Conservation (phyloP, 2,329 filamentous ascomycete genomes). For the Oidium heveae region DNA sequence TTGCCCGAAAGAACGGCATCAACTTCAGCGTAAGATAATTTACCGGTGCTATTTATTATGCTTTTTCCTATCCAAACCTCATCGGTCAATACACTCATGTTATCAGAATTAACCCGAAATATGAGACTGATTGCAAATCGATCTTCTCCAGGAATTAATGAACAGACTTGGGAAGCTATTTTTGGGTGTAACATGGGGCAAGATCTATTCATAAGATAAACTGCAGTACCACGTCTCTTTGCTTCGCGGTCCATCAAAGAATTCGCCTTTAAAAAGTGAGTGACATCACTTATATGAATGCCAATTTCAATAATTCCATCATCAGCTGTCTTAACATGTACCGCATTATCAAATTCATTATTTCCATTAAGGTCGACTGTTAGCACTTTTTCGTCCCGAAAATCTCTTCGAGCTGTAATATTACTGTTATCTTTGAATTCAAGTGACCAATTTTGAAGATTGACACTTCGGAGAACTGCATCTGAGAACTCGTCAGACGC, state of each 20-base stretch:
- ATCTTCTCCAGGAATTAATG: conserved; percentile 64
- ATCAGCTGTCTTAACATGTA: conserved; percentile 64
- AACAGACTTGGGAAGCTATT: conserved; percentile 50
- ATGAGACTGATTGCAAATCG: conserved; percentile 80
- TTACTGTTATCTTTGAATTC: conserved; percentile 56
- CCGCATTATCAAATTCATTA: conserved; percentile 71
- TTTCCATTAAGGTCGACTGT: conserved; percentile 79
- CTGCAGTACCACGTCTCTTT: conserved; percentile 89
- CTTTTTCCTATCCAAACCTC: conserved; percentile 87
- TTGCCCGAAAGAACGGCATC: conserved; percentile 51
- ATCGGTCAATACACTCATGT: conserved; percentile 53
- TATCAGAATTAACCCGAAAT: conserved; percentile 67
- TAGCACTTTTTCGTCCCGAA: conserved; percentile 69
- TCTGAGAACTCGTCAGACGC: conserved; percentile 94
- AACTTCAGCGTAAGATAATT: conserved; percentile 63
- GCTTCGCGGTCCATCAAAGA: conserved; percentile 90
- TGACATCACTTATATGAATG: conserved; percentile 82
- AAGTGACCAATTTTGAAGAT: conserved; percentile 75
- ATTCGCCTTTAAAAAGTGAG: conserved; percentile 91
- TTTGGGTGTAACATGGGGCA: conserved; percentile 73
- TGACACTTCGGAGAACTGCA: conserved; percentile 78
- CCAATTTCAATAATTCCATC: conserved; percentile 84
- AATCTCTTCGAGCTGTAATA: conserved; percentile 58
- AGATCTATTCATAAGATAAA: conserved; percentile 65
- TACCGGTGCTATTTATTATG: conserved; percentile 77